Evolutionary conservation across 1,284 basidiomycete genomes (phyloP).

Genomic region (Moesziomyces sp.): DNA sequence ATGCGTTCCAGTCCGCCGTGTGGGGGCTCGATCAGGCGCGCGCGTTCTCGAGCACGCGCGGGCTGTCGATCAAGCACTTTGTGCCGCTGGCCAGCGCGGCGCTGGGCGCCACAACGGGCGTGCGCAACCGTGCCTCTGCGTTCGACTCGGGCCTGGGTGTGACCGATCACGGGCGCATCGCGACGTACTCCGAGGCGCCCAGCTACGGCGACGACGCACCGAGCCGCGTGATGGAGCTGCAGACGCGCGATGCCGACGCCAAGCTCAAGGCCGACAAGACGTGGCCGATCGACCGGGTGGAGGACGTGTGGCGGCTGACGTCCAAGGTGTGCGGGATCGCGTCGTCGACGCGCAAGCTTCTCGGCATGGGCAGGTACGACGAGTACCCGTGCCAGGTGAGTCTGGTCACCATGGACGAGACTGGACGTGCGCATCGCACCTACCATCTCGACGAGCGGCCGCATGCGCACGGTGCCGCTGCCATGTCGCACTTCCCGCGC

Average conservation of each 20-base stretch:
- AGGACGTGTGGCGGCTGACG: conserved; percentile 33
- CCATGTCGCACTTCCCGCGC: conserved; percentile 36
- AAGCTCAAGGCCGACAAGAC: conserved; percentile 14
- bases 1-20: conserved; percentile 12
- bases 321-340: conserved; percentile 44
- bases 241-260: conserved; percentile 2
- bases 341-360: conserved; percentile 25
- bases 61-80: conserved; percentile 21
- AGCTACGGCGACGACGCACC: conserved; percentile 1
- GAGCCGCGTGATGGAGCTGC: conserved; percentile 14
- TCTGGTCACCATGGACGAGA: conserved; percentile 29
- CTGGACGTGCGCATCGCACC: conserved; percentile 10
- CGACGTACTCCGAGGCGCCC: conserved; percentile 7
- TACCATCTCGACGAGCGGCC: conserved; percentile 39
- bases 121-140: conserved; percentile 13
- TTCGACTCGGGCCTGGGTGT: conserved; percentile 36
- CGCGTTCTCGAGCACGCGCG: conserved; percentile 5
- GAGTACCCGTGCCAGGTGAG: conserved; percentile 40
- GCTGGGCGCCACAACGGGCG: neutral
- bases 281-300: conserved; percentile 28
- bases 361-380: conserved; percentile 26
- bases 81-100: conserved; percentile 14
- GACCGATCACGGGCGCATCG: conserved; percentile 21
- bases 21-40: conserved; percentile 3
- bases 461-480: conserved; percentile 21